Conservation (phyloP, 2,329 filamentous ascomycete genomes). For the Phyllosticta ampelicida region DNA sequence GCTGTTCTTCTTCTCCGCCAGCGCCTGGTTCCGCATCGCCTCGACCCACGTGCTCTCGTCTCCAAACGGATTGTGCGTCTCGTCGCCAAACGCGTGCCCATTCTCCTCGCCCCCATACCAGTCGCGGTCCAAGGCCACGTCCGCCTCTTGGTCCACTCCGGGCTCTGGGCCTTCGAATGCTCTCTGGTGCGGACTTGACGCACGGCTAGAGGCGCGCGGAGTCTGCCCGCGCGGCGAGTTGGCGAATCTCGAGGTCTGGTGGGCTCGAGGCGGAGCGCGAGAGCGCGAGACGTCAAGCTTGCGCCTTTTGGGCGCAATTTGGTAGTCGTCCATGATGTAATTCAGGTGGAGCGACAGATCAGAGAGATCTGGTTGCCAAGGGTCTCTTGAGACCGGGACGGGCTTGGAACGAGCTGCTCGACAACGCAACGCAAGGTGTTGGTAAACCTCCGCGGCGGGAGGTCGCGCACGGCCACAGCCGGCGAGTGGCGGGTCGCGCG, state of each 20-base stretch:
- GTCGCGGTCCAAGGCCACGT: conserved; percentile 70
- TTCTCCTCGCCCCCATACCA: conserved; percentile 88
- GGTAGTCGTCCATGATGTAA: conserved; percentile 32
- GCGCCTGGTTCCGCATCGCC: conserved; percentile 59
- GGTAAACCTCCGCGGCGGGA: neutral
- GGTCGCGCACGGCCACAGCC: neutral
- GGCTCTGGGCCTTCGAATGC: conserved; percentile 54
- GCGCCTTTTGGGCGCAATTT: conserved; percentile 47
- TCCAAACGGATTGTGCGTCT: conserved; percentile 83
- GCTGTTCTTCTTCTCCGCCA: conserved; percentile 70
- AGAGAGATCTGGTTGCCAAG: neutral
- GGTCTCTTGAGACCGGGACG: neutral
- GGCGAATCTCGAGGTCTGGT: conserved; percentile 15
- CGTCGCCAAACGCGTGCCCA: conserved; percentile 78
- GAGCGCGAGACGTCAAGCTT: conserved; percentile 56
- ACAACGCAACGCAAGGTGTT: neutral
- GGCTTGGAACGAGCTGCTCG: too few relatives aligned
- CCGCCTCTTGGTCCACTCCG: conserved; percentile 54
- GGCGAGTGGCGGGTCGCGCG: neutral
- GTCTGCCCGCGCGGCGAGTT: conserved; percentile 26
- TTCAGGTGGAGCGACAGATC: neutral
- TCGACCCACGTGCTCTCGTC: conserved; percentile 64
- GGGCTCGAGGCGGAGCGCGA: conserved; percentile 28
- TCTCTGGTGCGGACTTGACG: conserved; percentile 38
- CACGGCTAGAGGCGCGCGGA: conserved; percentile 21